Evolutionary conservation across 805 yeast species (phyloP).

Genomic region (Metschnikowia lachancei): DNA sequence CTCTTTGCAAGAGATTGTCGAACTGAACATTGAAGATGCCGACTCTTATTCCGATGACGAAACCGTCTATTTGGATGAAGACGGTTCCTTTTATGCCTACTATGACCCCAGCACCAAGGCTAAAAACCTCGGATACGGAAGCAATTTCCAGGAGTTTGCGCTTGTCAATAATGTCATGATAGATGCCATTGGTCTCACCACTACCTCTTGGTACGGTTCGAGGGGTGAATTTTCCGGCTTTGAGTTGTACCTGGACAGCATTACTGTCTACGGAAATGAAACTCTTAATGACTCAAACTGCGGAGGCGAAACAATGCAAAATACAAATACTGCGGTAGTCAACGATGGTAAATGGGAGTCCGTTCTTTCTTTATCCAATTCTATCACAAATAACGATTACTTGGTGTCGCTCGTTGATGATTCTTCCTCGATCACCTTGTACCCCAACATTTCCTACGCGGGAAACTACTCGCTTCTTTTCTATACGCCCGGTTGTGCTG

Average conservation of each 20-base stretch:
- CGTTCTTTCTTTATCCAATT: conserved; percentile 22
- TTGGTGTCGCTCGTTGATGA: conserved; percentile 30
- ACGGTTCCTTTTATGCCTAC: conserved; percentile 37
- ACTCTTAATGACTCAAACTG: conserved; percentile 69
- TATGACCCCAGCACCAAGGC: conserved; percentile 34
- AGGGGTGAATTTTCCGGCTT: conserved; percentile 71
- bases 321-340: conserved; percentile 26
- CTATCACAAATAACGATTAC: conserved; percentile 32
- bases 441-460: conserved; percentile 65
- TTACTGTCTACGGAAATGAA: conserved; percentile 71
- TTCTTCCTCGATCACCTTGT: conserved; percentile 43
- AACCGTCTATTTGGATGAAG: conserved; percentile 30
- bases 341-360: conserved; percentile 32
- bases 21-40: conserved; percentile 23
- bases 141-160: conserved; percentile 74
- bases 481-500: conserved; percentile 83
- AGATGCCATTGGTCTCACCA: conserved; percentile 57
- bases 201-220: conserved; percentile 65
- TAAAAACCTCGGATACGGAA: conserved; percentile 41
- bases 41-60: conserved; percentile 19
- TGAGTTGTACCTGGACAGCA: conserved; percentile 60
- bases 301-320: conserved; percentile 26
- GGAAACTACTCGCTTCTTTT: conserved; percentile 73
- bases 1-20: conserved; percentile 30
- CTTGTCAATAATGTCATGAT: conserved; percentile 69